Base-by-base conservation (phyloP, 441 rosid species). In the Eruca vesicaria region DNA sequence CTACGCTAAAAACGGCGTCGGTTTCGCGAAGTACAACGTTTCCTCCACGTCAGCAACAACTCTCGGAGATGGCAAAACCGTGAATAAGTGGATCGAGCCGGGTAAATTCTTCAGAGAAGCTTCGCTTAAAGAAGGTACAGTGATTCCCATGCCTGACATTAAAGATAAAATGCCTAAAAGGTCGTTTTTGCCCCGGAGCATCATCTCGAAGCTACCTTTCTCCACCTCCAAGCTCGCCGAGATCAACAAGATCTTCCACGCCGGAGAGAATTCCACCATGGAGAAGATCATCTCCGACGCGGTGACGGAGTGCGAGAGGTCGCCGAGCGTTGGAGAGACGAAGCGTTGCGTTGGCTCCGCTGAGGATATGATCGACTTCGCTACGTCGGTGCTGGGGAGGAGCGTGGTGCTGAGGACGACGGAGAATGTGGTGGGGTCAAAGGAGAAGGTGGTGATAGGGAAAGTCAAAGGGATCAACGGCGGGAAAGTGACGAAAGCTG, bases 91-190 rank as follows among this genome's bases (percentile, higher is more conserved):
- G 99, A 83, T 90, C 0, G 99, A 96, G 65, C 96, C 98, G 55
- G 99, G 99, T 19, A 96, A 96, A 80, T 96, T 96, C 87, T 96
- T 96, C 38, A 81, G 99, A 5, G 97, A 93, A 68, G 69, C 86
- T 3, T 66, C 78, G 82, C 76, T 96, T 57, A 92, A 86, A 80
- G 78, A 78, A 64, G 98, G 99, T 15, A 85, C 82, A 0, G 83
- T 86, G 63, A 86, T 96, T 89, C 91, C 96, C 6, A 88, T 96
- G 98, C 99, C 99, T 50, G 92, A 96, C 76, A 92, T 96, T 58
- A 80, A 61, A 26, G 99, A 96, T 83, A 96, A 90, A 84, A 91
- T 96, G 99, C 99, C 99, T 5, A 78, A 75, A 78, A 93, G 98
- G 91, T 89, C 97, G 35, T 96, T 96, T 88, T 73, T 96, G 78